Base-by-base conservation (phyloP, 139 green algal species). In the Gonium pectorale region DNA sequence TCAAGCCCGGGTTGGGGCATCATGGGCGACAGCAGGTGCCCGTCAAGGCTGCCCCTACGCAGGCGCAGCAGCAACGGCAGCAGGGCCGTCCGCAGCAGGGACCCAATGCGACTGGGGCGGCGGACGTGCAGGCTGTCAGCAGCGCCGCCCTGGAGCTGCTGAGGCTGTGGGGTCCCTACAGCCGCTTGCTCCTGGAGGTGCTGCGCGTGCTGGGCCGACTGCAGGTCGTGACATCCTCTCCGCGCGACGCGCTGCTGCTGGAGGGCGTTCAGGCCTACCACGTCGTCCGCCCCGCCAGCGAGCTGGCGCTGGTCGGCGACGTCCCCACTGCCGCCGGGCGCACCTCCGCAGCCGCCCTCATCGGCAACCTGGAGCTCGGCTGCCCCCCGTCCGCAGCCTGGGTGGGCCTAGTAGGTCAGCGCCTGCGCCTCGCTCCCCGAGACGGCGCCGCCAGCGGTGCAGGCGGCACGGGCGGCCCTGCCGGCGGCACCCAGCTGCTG, bases 241-340 rank as follows among this genome's bases (percentile, higher is more conserved):
- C 29, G 1, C 68, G 29, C 8, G 68, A 77, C n/a, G 43, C 43
- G 0, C 1, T 13, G 3, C 5, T 64, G 4, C 33, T 79, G 3
- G 46, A 31, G 2, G 70, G 49, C 1, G 43, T 79, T 40, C 70
- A 64, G 21, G 21, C 70, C 5, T 79, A 66, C 70, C 70, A 79
- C 52, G 22, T n/a, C 29, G 69, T 78, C 15, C 29, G 24, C 26
- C 67, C 67, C 26, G 7, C 21, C 24, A 26, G 9, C 26, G 26
- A 6, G n/a, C n/a, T n/a, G n/a, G n/a, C n/a, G n/a, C n/a, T n/a
- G n/a, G n/a, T n/a, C 41, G 37, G 67, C 40, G 40, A 41, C 40
- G 8, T 37, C 38, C 17, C 33, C 21, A 21, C 3, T 44, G 40
- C 43, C 27, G 27, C 24, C 41, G 35, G 8, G n/a, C n/a, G n/a